phyloP scores from a whole-genome alignment of 495 filamentous ascomycete genomes.

The Cryomyces minteri region DNA sequence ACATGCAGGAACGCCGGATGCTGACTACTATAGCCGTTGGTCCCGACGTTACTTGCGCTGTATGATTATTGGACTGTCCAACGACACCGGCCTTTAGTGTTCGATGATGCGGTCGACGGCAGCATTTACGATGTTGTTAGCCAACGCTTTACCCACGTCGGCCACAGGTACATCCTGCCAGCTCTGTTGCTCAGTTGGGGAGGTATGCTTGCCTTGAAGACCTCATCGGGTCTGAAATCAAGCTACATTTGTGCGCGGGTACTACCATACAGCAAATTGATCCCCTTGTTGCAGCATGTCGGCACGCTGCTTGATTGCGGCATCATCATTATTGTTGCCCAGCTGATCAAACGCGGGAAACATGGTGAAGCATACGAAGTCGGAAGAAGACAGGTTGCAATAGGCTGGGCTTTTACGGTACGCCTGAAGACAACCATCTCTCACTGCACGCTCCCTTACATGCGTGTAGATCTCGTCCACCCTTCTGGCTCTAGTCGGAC shows the following conservation, averaged over 20 bases:
- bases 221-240: constrained; percentile 4
- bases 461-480: constrained; percentile 3
- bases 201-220: constrained; percentile 3
- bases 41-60: constrained; percentile 6
- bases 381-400: constrained; percentile 1
- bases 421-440: background rate
- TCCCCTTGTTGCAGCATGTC: constrained; percentile 9
- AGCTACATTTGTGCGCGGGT: constrained; percentile 14
- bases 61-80: constrained; percentile 3
- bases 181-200: constrained; percentile 8
- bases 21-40: constrained; percentile 1
- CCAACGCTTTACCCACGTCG: constrained; percentile 1
- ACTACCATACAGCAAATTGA: constrained; percentile 1
- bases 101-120: background rate
- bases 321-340: constrained; percentile 4
- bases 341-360: constrained; percentile 1
- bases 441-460: background rate
- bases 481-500: constrained; percentile 2
- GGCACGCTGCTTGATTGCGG: constrained; percentile 9
- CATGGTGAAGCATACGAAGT: background rate
- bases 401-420: constrained; percentile 12
- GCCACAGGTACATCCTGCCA: constrained; percentile 8
- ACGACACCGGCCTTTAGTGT: background rate
- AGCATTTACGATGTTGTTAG: constrained; percentile 3
- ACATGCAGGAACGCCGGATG: too few species aligned